Evolutionary conservation across 2,329 filamentous ascomycete species (phyloP).

Genomic region (Paecilomyces fulvus): DNA sequence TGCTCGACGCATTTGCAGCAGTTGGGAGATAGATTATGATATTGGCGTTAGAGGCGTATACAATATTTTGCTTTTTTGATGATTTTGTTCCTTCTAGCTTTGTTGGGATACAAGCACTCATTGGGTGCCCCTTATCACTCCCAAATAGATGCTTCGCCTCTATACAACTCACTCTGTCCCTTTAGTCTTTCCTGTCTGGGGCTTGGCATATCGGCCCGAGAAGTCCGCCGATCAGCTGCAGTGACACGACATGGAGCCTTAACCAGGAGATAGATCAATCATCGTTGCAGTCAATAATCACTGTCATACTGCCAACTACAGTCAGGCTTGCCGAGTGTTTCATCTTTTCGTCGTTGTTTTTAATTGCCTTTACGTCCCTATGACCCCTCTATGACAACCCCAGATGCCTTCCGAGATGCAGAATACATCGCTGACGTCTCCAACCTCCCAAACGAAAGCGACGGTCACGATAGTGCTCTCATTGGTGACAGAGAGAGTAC

Average conservation of each 20-base stretch:
- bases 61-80: too few species aligned
- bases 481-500: background rate
- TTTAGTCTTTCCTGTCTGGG: too few species aligned
- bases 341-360: conserved; percentile 4
- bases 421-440: conserved; percentile 40
- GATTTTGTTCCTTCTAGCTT: too few species aligned
- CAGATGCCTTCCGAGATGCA: conserved; percentile 38
- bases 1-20: too few species aligned
- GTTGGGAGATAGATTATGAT: too few species aligned
- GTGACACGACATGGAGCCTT: background rate
- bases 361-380: conserved; percentile 25
- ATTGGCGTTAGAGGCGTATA: too few species aligned
- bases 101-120: too few species aligned
- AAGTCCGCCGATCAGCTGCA: conserved; percentile 8
- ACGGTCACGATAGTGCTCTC: conserved; percentile 5
- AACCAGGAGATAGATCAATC: background rate
- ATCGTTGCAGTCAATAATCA: background rate
- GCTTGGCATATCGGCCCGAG: conserved; percentile 10
- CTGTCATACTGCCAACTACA: background rate
- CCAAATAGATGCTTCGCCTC: background rate
- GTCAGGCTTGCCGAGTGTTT: background rate
- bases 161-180: too few species aligned
- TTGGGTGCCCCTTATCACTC: too few species aligned
- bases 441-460: conserved; percentile 23
- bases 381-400: conserved; percentile 40